Evolutionary conservation across 805 yeast genomes (phyloP).

Genomic region (Nakazawaea holstii): DNA sequence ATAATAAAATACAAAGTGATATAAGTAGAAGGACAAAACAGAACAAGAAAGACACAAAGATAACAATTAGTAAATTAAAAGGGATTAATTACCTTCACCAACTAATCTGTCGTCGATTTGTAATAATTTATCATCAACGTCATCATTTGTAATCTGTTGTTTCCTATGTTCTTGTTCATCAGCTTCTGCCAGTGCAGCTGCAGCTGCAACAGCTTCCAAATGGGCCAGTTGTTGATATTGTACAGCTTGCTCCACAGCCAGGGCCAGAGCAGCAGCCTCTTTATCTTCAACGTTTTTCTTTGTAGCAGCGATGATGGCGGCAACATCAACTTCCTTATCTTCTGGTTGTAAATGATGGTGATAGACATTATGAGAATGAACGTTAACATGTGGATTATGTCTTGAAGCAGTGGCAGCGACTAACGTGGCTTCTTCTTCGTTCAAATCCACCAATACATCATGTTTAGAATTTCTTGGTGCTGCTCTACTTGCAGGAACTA

Average conservation of each 20-base stretch:
- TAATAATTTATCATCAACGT: slow-evolving; percentile 11
- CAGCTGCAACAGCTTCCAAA: slow-evolving; percentile 10
- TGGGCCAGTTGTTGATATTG: slow-evolving; percentile 10
- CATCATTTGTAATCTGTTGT: slow-evolving; percentile 8
- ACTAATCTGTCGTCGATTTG: slow-evolving; percentile 12
- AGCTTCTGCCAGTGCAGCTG: slow-evolving; percentile 7
- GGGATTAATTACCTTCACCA: slow-evolving; percentile 7
- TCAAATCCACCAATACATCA: slow-evolving; percentile 11
- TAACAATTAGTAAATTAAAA: not conserved
- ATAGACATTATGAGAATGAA: slow-evolving; percentile 4
- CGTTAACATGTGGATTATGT: slow-evolving; percentile 8
- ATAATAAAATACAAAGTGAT: not conserved
- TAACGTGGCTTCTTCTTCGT: slow-evolving; percentile 9
- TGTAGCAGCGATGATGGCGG: slow-evolving; percentile 12
- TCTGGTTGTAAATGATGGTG: slow-evolving; percentile 10
- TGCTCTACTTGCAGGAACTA: slow-evolving; percentile 19
- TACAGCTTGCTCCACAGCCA: slow-evolving; percentile 5
- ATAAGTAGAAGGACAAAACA: not conserved
- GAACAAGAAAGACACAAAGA: not conserved
- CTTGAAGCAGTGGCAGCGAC: slow-evolving; percentile 10
- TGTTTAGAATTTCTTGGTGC: slow-evolving; percentile 11
- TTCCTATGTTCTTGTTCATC: slow-evolving; percentile 9
- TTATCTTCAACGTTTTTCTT: slow-evolving; percentile 11
- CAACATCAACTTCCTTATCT: slow-evolving; percentile 11
- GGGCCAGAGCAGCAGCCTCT: slow-evolving; percentile 6